Evolutionary conservation across 768 basidiomycete genomes (phyloP), one percentile per base, ranked within the genome.

Genomic region (Phlebiopsis flavidoalba): DNA sequence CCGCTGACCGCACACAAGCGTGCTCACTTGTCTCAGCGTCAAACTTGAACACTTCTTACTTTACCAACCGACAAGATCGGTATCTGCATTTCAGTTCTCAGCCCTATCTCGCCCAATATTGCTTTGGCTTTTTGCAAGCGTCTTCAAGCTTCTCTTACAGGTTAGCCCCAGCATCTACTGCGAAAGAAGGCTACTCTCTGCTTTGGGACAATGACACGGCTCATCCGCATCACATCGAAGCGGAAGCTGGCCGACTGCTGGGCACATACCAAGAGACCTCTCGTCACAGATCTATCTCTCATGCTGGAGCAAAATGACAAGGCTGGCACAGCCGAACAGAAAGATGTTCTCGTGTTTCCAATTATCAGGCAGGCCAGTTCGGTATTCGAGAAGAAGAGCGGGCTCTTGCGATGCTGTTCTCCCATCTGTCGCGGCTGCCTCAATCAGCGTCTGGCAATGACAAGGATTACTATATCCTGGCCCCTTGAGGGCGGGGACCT

Each of bases 31-130:
- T 53, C 12, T 2, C 67, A 98, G 96, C 1, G 97, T n/a, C 97
- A 8, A 99, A 99, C 72, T 79, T 98, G 45, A 95, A 90, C 69
- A 79, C 82, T 63, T 91, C 95, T 14, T 99, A 99, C 73, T 99
- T 98, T 67, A 89, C 93, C 0, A 83, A 98, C 66, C 86, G 97
- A 17, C 94, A 97, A 75, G 97, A 99, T 72, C 90, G 97, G 22
- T 98, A 98, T 71, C 73, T 98, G 10, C 84, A 86, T 59, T 88
- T 99, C 70, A 70, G 70, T 0, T 72, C 71, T 2, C 85, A 93
- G 61, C 76, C 81, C 0, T 68, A 69, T 1, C 74, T 98, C 4
- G 85, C 94, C 1, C 82, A 89, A 55, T 98, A 98, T 70, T 94
- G 95, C 65, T 81, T 84, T 63, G 83, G 86, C 26, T 94, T 96